Conservation (phyloP, 495 filamentous ascomycete species). For the Aspergillus panamensis region DNA sequence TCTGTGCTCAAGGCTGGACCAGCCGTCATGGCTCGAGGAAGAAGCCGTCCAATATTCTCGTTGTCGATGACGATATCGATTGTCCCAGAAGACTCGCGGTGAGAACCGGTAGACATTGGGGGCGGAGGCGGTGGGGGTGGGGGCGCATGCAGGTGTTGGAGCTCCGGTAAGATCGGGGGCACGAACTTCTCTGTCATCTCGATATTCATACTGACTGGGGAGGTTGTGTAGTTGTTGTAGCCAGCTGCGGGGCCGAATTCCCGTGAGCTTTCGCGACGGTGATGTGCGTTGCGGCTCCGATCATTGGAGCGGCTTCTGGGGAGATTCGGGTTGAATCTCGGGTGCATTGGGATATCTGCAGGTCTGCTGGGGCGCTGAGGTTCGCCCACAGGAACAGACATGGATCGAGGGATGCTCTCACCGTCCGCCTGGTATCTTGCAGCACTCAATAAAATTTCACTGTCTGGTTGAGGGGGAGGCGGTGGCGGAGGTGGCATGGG, state of each 20-base stretch:
- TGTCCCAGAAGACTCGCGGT: constrained; percentile 50
- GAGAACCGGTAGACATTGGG: constrained; percentile 29
- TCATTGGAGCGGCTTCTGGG: constrained; percentile 49
- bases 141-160: constrained; percentile 77
- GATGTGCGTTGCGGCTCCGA: constrained; percentile 36
- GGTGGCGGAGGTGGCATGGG: constrained; percentile 7
- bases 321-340: constrained; percentile 53
- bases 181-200: constrained; percentile 54
- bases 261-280: constrained; percentile 39
- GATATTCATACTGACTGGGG: constrained; percentile 53
- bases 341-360: constrained; percentile 51
- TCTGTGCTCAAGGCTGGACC: constrained; percentile 31
- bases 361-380: constrained; percentile 44
- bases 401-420: constrained; percentile 57
- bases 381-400: constrained; percentile 70
- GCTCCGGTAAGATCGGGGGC: constrained; percentile 71
- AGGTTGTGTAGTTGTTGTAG: constrained; percentile 29
- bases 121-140: constrained; percentile 53
- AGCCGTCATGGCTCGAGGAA: constrained; percentile 43
- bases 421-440: constrained; percentile 64
- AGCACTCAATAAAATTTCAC: constrained; percentile 51
- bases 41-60: constrained; percentile 32
- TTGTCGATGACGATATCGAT: constrained; percentile 75
- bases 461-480: constrained; percentile 51
- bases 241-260: constrained; percentile 27